A percentile compares a stretch with the other conserved stretches of the same genome.
phyloP scores from a whole-genome alignment of 208 protist species.

The Trypanosoma theileri region DNA sequence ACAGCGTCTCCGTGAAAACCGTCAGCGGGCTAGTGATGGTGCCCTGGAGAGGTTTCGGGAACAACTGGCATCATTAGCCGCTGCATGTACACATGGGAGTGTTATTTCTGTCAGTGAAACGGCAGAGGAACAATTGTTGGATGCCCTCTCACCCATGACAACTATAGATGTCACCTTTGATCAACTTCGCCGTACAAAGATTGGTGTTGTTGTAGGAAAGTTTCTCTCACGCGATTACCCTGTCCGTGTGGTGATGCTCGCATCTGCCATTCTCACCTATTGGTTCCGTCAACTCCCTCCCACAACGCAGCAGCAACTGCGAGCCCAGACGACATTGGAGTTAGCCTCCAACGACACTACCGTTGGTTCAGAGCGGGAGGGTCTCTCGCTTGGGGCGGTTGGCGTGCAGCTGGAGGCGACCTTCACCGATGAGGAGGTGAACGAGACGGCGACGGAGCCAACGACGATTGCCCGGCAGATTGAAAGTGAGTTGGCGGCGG shows the following conservation, averaged over 20 bases:
- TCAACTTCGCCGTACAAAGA: constrained; percentile 51
- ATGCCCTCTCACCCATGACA: constrained; percentile 42
- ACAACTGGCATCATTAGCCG: constrained; percentile 5
- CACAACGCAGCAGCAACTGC: constrained; percentile 39
- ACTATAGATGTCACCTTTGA: constrained; percentile 43
- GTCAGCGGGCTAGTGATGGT: constrained; percentile 26
- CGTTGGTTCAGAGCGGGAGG: constrained; percentile 32
- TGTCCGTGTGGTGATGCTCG: constrained; percentile 38
- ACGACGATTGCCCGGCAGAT: constrained; percentile 16
- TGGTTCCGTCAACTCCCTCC: constrained; percentile 69
- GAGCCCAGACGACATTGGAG: constrained; percentile 42
- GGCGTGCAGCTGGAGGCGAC: constrained; percentile 57
- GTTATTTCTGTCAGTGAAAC: constrained; percentile 12
- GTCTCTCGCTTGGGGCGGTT: constrained; percentile 38
- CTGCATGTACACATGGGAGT: not conserved
- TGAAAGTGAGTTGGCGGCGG: constrained; percentile 36
- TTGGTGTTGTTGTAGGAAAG: constrained; percentile 63
- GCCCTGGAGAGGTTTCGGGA: constrained; percentile 28
- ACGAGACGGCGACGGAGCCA: constrained; percentile 11
- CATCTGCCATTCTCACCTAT: constrained; percentile 62
- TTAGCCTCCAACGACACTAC: constrained; percentile 48
- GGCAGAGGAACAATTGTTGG: constrained; percentile 37
- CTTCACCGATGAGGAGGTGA: constrained; percentile 76
- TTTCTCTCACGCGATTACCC: constrained; percentile 51
- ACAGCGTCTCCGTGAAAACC: constrained; percentile 32